Base-by-base conservation (phyloP, 176 grass and related monocot genomes). In the Musa itinerans region DNA sequence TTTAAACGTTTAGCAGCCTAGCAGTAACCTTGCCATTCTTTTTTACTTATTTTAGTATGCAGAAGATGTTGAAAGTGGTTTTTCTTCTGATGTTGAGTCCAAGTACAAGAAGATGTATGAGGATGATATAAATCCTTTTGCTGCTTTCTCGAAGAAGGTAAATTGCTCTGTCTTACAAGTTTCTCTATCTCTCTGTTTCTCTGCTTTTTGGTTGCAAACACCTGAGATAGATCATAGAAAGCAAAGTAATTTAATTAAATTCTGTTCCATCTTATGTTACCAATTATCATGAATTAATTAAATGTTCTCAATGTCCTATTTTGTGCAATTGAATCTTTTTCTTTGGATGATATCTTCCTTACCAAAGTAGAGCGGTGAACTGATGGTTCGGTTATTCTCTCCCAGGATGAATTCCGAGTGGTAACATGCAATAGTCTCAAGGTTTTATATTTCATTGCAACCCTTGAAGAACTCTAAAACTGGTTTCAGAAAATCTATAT, bases 51-150 rank as follows among this genome's bases (percentile, higher is more conserved):
- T 65, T 20, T 84, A 99, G 96, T 94, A 89, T 81, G 92, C 83
- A 71, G 96, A 99, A 86, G 91, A 99, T 89, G 53, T 99, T 92
- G 96, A 99, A 91, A 99, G 91, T 80, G 89, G 96, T 69, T 94
- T 80, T 66, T 76, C 64, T 69, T 99, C 96, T 78, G 96, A 99
- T 86, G 96, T 99, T 65, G 96, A 99, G 83, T 85, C 91, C 48
- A 99, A 95, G 82, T 99, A 99, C 83, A 94, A 89, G 81, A 99
- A 92, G 80, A 94, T 99, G 84, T 99, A 99, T 16, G 96, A 99
- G 84, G 96, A 99, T 77, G 96, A 99, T 72, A 99, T 99, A 86
- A 99, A 99, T 80, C 96, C 96, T 25, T 99, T 99, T 99, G 96
- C 96, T 71, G 95, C 95, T 75, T 99, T 99, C 85, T 99, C 95